These are phyloP conservation scores for Cucurbita argyrosperma DNA, from an alignment of 306 rosid genomes.

Conservation along the genomic window DNA sequence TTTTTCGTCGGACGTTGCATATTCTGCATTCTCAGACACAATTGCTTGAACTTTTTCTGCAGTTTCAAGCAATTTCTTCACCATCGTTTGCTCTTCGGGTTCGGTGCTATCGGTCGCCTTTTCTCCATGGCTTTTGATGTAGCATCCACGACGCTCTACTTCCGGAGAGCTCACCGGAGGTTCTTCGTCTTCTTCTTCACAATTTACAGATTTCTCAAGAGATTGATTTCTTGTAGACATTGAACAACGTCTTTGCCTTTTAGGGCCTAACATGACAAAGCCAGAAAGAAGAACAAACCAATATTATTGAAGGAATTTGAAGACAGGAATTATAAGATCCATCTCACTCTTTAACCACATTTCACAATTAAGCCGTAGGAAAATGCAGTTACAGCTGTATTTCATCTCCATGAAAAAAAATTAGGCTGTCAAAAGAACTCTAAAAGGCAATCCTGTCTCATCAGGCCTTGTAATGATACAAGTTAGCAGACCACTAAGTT, in stretches of 20 bases:
- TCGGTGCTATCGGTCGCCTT: neutral
- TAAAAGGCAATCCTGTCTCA: neutral
- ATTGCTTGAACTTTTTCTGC: conserved; percentile 22
- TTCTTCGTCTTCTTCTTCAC: neutral
- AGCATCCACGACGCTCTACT: neutral
- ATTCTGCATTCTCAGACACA: conserved; percentile 18
- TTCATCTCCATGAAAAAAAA: neutral
- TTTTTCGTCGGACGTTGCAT: conserved; percentile 6
- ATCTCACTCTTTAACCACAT: neutral
- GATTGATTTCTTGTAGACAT: neutral
- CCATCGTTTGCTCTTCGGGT: conserved; percentile 16
- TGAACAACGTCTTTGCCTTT: conserved; percentile 1
- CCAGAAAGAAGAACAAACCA: neutral
- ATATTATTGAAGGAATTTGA: neutral
- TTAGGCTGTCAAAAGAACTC: neutral
- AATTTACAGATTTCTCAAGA: conserved; percentile 6
- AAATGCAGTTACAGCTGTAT: neutral
- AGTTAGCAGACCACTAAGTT: neutral
- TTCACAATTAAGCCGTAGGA: neutral
- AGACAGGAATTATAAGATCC: neutral
- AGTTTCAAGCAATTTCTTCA: conserved; percentile 19
- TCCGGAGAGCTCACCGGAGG: neutral
- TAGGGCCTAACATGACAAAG: neutral
- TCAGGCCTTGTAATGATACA: neutral
- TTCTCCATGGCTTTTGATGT: neutral